phyloP scores from a whole-genome alignment of 2,329 filamentous ascomycete genomes.

The Claviceps purpurea region DNA sequence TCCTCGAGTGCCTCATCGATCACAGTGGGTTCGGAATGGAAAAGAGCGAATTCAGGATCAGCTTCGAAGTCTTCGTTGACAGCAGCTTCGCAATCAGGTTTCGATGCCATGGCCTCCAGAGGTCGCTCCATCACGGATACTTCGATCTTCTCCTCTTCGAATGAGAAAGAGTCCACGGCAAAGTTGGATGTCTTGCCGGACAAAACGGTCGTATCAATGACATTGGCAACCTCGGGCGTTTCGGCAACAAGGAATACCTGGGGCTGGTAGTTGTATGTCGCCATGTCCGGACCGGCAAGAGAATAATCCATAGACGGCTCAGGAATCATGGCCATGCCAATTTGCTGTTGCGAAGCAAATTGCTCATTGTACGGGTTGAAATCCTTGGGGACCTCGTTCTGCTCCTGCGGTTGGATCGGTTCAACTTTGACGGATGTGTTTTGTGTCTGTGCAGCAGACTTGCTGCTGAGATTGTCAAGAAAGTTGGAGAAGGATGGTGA shows the following conservation, averaged over 20 bases:
- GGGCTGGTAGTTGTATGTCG: slow-evolving; percentile 48
- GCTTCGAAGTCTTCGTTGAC: slow-evolving; percentile 47
- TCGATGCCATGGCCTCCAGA: slow-evolving; percentile 20
- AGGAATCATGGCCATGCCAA: slow-evolving; percentile 72
- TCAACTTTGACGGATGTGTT: slow-evolving; percentile 24
- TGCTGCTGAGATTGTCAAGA: slow-evolving; percentile 55
- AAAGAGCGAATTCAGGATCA: slow-evolving; percentile 49
- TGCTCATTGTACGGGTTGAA: slow-evolving; percentile 45
- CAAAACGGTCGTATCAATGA: slow-evolving; percentile 47
- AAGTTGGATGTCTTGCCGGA: slow-evolving; percentile 56
- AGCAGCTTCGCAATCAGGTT: slow-evolving; percentile 14
- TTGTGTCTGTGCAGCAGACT: slow-evolving; percentile 33
- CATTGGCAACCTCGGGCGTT: slow-evolving; percentile 49
- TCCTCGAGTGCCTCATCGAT: slow-evolving; percentile 19
- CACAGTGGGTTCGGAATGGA: slow-evolving; percentile 29
- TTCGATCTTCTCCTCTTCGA: slow-evolving; percentile 43
- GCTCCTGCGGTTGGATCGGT: slow-evolving; percentile 24
- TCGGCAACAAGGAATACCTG: slow-evolving; percentile 61
- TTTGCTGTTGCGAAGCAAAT: slow-evolving; percentile 48
- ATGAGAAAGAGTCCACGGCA: slow-evolving; percentile 29
- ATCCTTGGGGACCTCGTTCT: slow-evolving; percentile 49
- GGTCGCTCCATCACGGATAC: slow-evolving; percentile 38
- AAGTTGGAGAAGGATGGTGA: slow-evolving; percentile 75
- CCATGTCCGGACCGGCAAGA: slow-evolving; percentile 47
- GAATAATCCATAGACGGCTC: slow-evolving; percentile 66